phyloP scores from a whole-genome alignment of 495 filamentous ascomycete species.

The Sphaerosporella brunnea region DNA sequence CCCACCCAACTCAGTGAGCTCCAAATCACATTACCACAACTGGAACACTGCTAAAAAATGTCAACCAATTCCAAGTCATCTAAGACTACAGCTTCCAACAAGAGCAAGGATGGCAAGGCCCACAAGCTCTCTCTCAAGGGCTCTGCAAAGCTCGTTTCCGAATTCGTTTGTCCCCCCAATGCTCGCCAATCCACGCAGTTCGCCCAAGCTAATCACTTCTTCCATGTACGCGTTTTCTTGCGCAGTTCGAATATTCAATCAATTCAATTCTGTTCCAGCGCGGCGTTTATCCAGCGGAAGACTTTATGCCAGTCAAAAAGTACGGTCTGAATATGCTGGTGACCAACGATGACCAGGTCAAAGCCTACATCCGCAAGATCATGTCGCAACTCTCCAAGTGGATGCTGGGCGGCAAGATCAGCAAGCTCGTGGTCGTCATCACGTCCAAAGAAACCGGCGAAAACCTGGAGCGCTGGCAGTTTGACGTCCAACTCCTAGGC shows the following conservation, averaged over 20 bases:
- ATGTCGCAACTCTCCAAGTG: conserved; percentile 53
- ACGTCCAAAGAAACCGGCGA: conserved; percentile 93
- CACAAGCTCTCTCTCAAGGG: conserved; percentile 76
- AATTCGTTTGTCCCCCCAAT: conserved; percentile 52
- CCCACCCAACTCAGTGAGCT: neutral
- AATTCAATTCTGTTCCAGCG: conserved; percentile 93
- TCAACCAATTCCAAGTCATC: neutral
- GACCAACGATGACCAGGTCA: conserved; percentile 89
- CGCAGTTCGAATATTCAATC: conserved; percentile 89
- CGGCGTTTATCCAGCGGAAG: conserved; percentile 92
- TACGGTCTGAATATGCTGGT: conserved; percentile 99
- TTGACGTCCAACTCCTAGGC: conserved; percentile 47
- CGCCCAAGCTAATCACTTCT: neutral
- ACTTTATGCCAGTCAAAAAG: conserved; percentile 90
- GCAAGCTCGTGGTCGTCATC: conserved; percentile 87
- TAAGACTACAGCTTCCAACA: neutral
- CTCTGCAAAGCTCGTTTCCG: conserved; percentile 75
- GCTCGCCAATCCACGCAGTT: too few species aligned
- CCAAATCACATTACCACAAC: neutral
- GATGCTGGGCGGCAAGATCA: conserved; percentile 92
- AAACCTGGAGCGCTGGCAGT: conserved; percentile 93
- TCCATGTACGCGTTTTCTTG: too few species aligned
- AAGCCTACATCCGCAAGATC: conserved; percentile 73
- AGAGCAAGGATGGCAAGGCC: conserved; percentile 58
- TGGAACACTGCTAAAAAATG: neutral